These are phyloP conservation scores for Pochonia chlamydosporia DNA, from an alignment of 2,329 filamentous ascomycete genomes.

Conservation along the genomic window DNA sequence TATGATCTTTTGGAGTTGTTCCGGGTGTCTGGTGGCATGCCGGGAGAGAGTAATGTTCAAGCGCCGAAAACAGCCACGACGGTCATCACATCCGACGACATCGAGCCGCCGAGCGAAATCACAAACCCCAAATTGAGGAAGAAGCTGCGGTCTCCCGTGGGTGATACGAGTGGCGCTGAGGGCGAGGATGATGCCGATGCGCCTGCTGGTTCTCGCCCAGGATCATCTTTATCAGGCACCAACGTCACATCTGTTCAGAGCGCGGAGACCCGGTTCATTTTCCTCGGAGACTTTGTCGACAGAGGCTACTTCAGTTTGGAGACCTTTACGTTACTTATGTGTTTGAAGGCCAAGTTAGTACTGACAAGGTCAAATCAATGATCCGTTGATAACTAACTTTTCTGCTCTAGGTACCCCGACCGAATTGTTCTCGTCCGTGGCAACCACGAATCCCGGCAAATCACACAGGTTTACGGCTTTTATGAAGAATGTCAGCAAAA, in stretches of 20 bases:
- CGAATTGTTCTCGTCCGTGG: slow-evolving; percentile 94
- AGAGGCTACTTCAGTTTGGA: slow-evolving; percentile 96
- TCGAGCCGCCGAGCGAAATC: slow-evolving; percentile 86
- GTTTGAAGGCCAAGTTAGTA: slow-evolving; percentile 68
- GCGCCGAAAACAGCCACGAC: slow-evolving; percentile 62
- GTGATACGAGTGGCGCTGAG: slow-evolving; percentile 41
- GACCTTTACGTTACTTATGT: slow-evolving; percentile 95
- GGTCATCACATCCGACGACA: slow-evolving; percentile 82
- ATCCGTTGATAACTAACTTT: not conserved
- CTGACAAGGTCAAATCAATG: not conserved
- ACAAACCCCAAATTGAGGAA: slow-evolving; percentile 81
- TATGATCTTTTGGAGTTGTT: slow-evolving; percentile 97
- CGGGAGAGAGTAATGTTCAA: slow-evolving; percentile 69
- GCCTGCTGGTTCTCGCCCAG: slow-evolving; percentile 18
- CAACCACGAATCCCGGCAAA: slow-evolving; percentile 95
- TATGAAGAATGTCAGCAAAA: slow-evolving; percentile 98
- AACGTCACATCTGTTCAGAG: slow-evolving; percentile 36
- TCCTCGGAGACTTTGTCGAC: slow-evolving; percentile 89
- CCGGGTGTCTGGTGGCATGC: slow-evolving; percentile 93
- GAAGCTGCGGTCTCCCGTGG: slow-evolving; percentile 58
- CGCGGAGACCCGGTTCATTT: slow-evolving; percentile 52
- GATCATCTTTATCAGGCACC: slow-evolving; percentile 27
- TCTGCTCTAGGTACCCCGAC: slow-evolving; percentile 69
- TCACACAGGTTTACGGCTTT: slow-evolving; percentile 98
- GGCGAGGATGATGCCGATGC: slow-evolving; percentile 39